Evolutionary conservation across 768 basidiomycete genomes (phyloP).

Genomic region (Rhizopogon sp.): DNA sequence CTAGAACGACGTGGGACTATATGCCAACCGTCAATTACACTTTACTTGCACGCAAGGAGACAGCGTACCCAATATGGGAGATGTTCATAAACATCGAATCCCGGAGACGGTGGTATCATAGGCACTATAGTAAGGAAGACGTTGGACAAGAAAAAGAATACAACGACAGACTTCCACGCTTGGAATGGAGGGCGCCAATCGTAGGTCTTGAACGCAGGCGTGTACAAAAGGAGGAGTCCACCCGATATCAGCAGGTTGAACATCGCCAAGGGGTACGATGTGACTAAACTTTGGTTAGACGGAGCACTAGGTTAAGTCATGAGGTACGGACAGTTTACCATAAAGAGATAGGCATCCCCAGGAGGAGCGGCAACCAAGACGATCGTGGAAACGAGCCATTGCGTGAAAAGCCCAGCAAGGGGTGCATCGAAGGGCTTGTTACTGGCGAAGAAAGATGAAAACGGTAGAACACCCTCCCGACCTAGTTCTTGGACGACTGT

Average conservation of each 20-base stretch:
- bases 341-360: conserved; percentile 72
- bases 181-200: conserved; percentile 65
- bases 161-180: conserved; percentile 42
- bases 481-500: conserved; percentile 71
- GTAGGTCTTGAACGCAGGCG: conserved; percentile 34
- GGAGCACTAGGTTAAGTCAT: not conserved
- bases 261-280: conserved; percentile 51
- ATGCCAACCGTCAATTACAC: not conserved
- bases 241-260: conserved; percentile 57
- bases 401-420: conserved; percentile 53
- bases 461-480: conserved; percentile 65
- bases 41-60: not conserved
- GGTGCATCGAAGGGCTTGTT: conserved; percentile 71
- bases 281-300: conserved; percentile 31
- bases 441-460: conserved; percentile 61
- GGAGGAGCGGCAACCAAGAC: conserved; percentile 56
- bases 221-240: conserved; percentile 61
- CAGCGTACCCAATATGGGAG: conserved; percentile 66
- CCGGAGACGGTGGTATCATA: conserved; percentile 54
- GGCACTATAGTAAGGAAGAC: conserved; percentile 60
- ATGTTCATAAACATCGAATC: conserved; percentile 45
- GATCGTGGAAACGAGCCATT: conserved; percentile 54
- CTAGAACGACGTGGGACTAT: conserved; percentile 47
- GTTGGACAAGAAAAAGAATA: conserved; percentile 61
- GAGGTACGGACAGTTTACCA: conserved; percentile 49